Conservation (phyloP, 257 asterid species). For the Solanum bulbocastanum region DNA sequence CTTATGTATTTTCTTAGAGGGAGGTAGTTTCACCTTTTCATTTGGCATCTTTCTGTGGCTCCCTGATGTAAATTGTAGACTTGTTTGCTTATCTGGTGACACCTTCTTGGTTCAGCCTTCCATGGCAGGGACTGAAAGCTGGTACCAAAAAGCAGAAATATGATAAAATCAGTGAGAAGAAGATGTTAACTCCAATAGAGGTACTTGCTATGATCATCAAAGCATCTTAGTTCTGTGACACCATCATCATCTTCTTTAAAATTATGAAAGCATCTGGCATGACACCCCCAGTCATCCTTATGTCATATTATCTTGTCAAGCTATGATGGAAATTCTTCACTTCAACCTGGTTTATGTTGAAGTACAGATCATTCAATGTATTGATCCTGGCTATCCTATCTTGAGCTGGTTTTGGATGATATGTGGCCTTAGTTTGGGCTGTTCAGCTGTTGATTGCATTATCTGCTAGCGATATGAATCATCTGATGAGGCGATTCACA, state of each 20-base stretch:
- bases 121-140: slow-evolving; percentile 98
- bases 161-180: slow-evolving; percentile 93
- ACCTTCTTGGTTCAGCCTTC: slow-evolving; percentile 46
- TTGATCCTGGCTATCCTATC: not conserved
- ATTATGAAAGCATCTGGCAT: not conserved
- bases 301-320: not conserved
- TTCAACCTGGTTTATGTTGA: not conserved
- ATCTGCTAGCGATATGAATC: not conserved
- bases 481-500: not conserved
- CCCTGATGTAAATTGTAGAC: not conserved
- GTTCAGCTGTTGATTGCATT: not conserved
- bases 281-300: not conserved
- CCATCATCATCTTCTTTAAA: not conserved
- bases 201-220: slow-evolving; percentile 23
- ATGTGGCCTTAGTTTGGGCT: not conserved
- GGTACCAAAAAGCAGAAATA: slow-evolving; percentile 94
- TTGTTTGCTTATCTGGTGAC: not conserved
- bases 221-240: not conserved
- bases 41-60: not conserved
- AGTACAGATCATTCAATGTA: not conserved
- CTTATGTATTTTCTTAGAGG: slow-evolving; percentile 96
- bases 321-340: not conserved
- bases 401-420: not conserved
- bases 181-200: slow-evolving; percentile 89
- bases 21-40: slow-evolving; percentile 36